Evolutionary conservation across 83 land plant species (phyloP), one percentile per base, ranked within the genome.

Genomic region (Picea abies): DNA sequence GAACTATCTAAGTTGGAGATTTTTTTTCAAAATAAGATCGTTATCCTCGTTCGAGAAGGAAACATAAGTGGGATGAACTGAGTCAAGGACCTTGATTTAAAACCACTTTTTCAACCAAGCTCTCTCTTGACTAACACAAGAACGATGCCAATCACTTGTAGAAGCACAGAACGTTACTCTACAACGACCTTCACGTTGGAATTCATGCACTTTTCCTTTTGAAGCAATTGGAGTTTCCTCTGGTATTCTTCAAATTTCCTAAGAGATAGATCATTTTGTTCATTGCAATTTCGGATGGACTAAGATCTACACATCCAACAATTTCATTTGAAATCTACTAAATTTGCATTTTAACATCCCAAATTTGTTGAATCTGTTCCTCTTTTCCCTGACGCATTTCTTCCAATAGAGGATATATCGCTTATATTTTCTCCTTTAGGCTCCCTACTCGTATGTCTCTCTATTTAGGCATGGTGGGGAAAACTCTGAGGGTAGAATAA

Each of bases 401-500:
- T 76, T 93, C 96, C 32, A 93, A 64, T 41, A 70, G 84, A 25
- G 94, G 90, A 37, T 76, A 37, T 60, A 93, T 86, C 20, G 83
- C 69, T 17, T 63, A 70, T n/a, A 91, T 92, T 83, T 91, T 86
- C 65, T 90, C 88, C 80, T 84, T 93, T 65, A 93, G 73, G 76
- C 84, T 86, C 63, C 88, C 87, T 60, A 63, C 60, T 39, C 65
- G 80, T 84, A 73, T 73, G 67, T 88, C 87, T 67, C 63, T 76
- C 93, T 93, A 86, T 78, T 92, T 87, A 52, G 89, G 78, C 80
- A 85, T 91, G 22, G 89, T 90, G 29, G 95, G 96, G 11, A 87
- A 78, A 79, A 90, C 94, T 29, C 93, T 91, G 84, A 94, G 90
- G 94, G 35, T 1, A 32, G 35, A 32, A 32, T 32, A 32, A 32